Conservation (phyloP, 2,329 filamentous ascomycete genomes). For the Penicillium sp. region DNA sequence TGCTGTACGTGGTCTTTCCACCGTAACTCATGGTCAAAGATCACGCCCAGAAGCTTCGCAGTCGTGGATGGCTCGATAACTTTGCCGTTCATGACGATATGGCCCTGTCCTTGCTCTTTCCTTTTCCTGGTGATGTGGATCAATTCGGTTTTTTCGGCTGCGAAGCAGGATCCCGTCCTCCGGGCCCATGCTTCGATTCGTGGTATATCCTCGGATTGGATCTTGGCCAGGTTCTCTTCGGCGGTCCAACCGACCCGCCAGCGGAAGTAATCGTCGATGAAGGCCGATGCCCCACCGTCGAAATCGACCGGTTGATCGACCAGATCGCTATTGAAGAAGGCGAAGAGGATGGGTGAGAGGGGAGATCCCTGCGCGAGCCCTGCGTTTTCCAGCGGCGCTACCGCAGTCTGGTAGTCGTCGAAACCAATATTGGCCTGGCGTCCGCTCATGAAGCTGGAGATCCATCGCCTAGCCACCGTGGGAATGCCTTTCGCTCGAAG, state of each 20-base stretch:
- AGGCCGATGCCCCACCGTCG: too few relatives aligned
- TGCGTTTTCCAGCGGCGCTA: conserved; percentile 4
- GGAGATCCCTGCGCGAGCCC: too few relatives aligned
- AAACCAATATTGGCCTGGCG: conserved; percentile 16
- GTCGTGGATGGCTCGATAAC: conserved; percentile 13
- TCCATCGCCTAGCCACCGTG: conserved; percentile 3
- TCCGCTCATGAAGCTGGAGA: conserved; percentile 18
- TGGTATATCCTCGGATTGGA: conserved; percentile 25
- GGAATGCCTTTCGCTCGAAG: conserved; percentile 9
- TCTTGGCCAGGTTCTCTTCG: conserved; percentile 23
- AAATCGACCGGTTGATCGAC: too few relatives aligned
- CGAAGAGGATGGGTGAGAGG: too few relatives aligned
- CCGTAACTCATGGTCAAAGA: conserved; percentile 25
- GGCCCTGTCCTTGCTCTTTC: conserved; percentile 10
- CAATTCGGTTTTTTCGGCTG: conserved; percentile 29
- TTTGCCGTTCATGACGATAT: conserved; percentile 17
- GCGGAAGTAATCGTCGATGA: conserved; percentile 26
- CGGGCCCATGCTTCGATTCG: conserved; percentile 26
- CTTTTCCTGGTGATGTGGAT: conserved; percentile 29
- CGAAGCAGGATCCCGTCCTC: conserved; percentile 26
- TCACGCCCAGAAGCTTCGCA: conserved; percentile 27
- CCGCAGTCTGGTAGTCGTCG: conserved; percentile 14
- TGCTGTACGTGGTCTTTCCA: too few relatives aligned
- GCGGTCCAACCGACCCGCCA: conserved; percentile 9
- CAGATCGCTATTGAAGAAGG: too few relatives aligned